A percentile compares a stretch with the other conserved stretches of the same genome.
These are phyloP conservation scores for Tricladium varicosporioides DNA, from an alignment of 2,329 filamentous ascomycete genomes.

Conservation along the genomic window DNA sequence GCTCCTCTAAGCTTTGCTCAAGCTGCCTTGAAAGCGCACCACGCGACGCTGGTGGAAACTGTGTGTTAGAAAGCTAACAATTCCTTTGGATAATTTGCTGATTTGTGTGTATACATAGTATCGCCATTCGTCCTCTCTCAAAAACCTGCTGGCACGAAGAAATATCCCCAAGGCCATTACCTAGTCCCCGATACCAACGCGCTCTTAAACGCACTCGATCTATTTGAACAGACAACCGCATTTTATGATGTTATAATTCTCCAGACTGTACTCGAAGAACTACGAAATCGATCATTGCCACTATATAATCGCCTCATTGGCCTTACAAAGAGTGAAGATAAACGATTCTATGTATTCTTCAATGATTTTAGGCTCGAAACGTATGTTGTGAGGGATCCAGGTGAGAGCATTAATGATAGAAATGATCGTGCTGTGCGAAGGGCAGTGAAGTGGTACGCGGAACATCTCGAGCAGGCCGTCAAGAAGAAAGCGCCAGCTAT, in stretches of 20 bases:
- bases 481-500: constrained; percentile 68
- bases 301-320: constrained; percentile 91
- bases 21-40: constrained; percentile 73
- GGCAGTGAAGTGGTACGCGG: constrained; percentile 85
- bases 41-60: constrained; percentile 72
- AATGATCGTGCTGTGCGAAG: constrained; percentile 89
- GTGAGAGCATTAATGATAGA: constrained; percentile 92
- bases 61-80: constrained; percentile 44
- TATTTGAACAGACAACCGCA: constrained; percentile 87
- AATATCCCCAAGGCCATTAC: constrained; percentile 86
- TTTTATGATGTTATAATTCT: constrained; percentile 97
- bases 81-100: not conserved
- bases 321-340: constrained; percentile 91
- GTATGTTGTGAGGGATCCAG: constrained; percentile 68
- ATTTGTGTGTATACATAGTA: constrained; percentile 45
- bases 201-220: constrained; percentile 91
- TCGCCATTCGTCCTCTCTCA: constrained; percentile 85
- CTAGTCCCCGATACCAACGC: constrained; percentile 95
- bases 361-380: constrained; percentile 97
- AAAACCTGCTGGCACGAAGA: constrained; percentile 77
- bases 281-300: constrained; percentile 88
- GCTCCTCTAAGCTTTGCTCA: constrained; percentile 86
- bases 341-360: constrained; percentile 98
- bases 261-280: constrained; percentile 93
- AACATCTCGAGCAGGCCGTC: constrained; percentile 68